Evolutionary conservation across 345 rosid genomes (phyloP), one percentile per base, ranked within the genome.

Genomic region (sweet orange (Citrus sinensis)): DNA sequence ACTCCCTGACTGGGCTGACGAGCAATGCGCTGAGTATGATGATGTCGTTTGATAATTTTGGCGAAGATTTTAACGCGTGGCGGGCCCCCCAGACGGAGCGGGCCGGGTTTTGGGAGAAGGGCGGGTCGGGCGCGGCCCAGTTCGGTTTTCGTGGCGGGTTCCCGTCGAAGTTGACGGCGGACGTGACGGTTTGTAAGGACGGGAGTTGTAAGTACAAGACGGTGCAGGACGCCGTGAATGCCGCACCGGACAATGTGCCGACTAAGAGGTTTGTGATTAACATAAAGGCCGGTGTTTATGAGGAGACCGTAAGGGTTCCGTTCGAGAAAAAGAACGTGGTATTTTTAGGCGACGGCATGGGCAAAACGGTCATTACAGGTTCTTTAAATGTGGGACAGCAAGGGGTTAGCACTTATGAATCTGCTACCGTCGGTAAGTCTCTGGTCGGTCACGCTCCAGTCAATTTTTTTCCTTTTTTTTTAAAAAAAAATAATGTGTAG

Each of bases 11-110:
- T 76, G 67, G 70, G 73, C 8, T 84, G 81, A 90, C 83, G 61
- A 93, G 97, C 56, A 94, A 96, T 84, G 95, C 97, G 1, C 72
- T 94, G 54, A 83, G 93, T 80, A 91, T 96, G 97, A 81, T 91
- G 77, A 67, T 71, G 2, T 80, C 97, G 3, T 92, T 84, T 81
- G 97, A 92, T 60, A 70, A 87, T 27, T 86, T 61, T 58, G 98
- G 97, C 0, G 81, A 83, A 3, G 61, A 83, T n/a, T 60, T 86
- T 13, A 64, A 39, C 4, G 83, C 84, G 29, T 94, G 99, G 99
- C 75, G 39, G 49, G 85, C 83, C 1, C 97, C 98, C 5, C 66
- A 27, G 76, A 96, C 99, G 9, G 99, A 96, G 80, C 88, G 98
- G 0, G 88, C 85, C 80, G 97, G 98, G 62, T 89, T 90, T 42